Evolutionary conservation across 2,329 filamentous ascomycete species (phyloP), one percentile per base, ranked within the genome.

Genomic region (Bipolaris oryzae): DNA sequence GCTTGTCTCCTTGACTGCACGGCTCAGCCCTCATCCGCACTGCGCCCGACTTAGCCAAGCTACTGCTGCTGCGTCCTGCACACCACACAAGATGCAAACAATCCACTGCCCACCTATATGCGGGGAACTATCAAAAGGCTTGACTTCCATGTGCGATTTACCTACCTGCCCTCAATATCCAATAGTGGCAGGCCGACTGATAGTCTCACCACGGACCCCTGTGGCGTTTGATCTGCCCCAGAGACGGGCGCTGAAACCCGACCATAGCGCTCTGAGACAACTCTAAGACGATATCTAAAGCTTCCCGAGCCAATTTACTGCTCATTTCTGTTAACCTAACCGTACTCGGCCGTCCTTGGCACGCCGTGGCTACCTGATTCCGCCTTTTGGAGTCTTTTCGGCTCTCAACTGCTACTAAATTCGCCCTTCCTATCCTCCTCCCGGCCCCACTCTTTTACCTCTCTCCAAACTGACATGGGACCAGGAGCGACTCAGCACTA

Each of bases 381-480:
- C 63, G 44, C 70, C 67, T 20, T 55, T 62, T 60, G 41, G 44
- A 55, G 66, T 50, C 46, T 55, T 45, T 54, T 50, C 37, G 55
- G 28, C 46, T 34, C 35, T 23, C 25, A 45, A 61, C 34, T 42
- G 61, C 41, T 64, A 61, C 64, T 72, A 74, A 75, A 70, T 67
- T 52, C 58, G 44, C 68, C 63, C 28, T 50, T 62, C 61, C 60
- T 50, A 60, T 55, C 61, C 25, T 63, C 55, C 57, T 46, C 48
- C 42, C 57, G 63, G 51, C 57, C 41, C 57, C 61, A 61, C 57
- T 49, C 62, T 60, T 58, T 54, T 41, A 62, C 60, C 60, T 66
- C 64, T 56, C 55, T 63, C 75, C 74, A 76, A 74, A 76, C 73
- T 57, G 59, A 74, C 67, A 68, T 71, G 71, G 72, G 61, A 66